Evolutionary conservation across 257 asterid species (phyloP), one percentile per base, ranked within the genome.

Genomic region (Ilex aquifolium): DNA sequence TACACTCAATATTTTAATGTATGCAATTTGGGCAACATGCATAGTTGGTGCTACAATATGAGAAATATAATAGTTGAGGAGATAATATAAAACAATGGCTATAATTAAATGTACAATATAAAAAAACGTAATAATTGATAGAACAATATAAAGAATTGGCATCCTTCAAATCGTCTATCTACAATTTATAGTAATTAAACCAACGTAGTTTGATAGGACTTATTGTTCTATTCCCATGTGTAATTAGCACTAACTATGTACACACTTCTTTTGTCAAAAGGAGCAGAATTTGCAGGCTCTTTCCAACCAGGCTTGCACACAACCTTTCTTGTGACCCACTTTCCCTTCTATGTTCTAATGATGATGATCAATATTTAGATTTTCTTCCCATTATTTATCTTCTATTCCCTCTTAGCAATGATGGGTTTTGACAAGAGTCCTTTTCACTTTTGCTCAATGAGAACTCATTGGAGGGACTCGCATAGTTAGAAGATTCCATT

Each of bases 401-500:
- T 63, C 67, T 63, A 40, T 48, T 63, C 31, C 82, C 65, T 68
- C 54, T 58, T 36, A 63, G 67, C 31, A 65, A 70, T 78, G 67
- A 74, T 74, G 31, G 67, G 31, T 57, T 66, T 42, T 54, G 77
- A 68, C 64, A 72, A 61, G 40, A 65, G 50, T 31, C 44, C 71
- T 64, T 44, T 69, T 65, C 64, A 69, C 62, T 72, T 64, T 56
- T 64, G 9, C 70, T 73, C 77, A 71, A 72, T 72, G 75, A 67
- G 79, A 82, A 73, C 59, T 55, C 72, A 66, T 56, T 21, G 27
- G n/a, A 6, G 63, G 68, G 15, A 30, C 39, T 60, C 32, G 14
- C n/a, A 56, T 54, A 57, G 64, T 69, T 75, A 54, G 87, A 83
- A 80, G 88, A 85, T 85, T 80, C 87, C 80, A 77, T 71, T 63